These are phyloP conservation scores for Penstemon barbatus DNA, from an alignment of 257 asterid genomes.

Conservation along the genomic window DNA sequence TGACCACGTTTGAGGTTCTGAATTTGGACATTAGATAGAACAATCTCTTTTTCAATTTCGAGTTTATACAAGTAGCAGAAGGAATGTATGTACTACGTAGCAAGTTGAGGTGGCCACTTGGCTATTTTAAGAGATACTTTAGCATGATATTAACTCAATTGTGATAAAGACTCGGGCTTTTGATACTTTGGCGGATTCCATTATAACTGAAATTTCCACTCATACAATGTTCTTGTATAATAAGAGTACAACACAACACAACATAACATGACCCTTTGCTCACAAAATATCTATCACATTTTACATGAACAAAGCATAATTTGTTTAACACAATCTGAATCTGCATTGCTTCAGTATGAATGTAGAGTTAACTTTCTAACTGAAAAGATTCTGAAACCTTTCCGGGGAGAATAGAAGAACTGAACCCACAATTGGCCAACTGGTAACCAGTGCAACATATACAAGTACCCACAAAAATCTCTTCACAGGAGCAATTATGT, in stretches of 20 bases:
- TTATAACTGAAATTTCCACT: not conserved
- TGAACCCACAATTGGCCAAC: constrained; percentile 76
- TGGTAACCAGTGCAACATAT: constrained; percentile 60
- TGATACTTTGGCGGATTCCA: too few species aligned
- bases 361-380: not conserved
- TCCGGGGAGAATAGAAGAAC: constrained; percentile 51
- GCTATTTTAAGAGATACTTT: too few species aligned
- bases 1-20: too few species aligned
- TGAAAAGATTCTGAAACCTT: constrained; percentile 36
- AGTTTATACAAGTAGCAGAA: too few species aligned
- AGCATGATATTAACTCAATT: too few species aligned
- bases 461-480: constrained; percentile 71
- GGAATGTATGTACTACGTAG: too few species aligned
- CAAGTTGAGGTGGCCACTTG: too few species aligned
- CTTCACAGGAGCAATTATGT: constrained; percentile 42
- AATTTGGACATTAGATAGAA: too few species aligned
- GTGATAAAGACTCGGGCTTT: too few species aligned
- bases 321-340: not conserved
- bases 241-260: not conserved
- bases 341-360: not conserved
- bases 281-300: not conserved
- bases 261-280: not conserved
- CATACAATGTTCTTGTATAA: not conserved
- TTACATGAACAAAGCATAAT: not conserved
- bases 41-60: too few species aligned